Evolutionary conservation across 2,329 filamentous ascomycete genomes (phyloP), one percentile per base, ranked within the genome.

Genomic region (Verticillium klebahnii): DNA sequence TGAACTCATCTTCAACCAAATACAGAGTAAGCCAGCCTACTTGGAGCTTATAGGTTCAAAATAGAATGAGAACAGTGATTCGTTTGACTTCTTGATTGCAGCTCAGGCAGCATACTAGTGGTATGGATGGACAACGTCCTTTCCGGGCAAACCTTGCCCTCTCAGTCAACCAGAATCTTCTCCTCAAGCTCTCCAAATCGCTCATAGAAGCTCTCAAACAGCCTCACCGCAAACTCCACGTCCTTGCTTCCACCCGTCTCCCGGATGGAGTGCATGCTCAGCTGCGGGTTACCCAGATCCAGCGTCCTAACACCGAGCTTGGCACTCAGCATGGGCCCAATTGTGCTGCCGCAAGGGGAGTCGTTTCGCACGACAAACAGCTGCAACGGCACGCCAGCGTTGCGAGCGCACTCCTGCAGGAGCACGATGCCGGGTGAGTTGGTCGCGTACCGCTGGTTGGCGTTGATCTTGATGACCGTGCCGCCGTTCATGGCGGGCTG

Each of bases 351-450:
- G 75, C 95, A 99, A 59, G 90, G 87, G 4, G 90, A 95, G 74
- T 99, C 95, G 76, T 99, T 99, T 71, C 93, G 87, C 56, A 98
- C 94, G 50, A 99, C 95, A 71, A 98, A 98, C 45, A 98, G 81
- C 79, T 99, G 95, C 60, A 99, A 83, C 15, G 95, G 95, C 23
- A 98, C 93, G 29, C 87, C 88, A 19, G 84, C 85, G 37, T 82
- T 78, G 56, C 84, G 86, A 56, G 95, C 95, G 52, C 90, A 88
- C 79, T 98, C 93, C 76, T 97, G 91, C 12, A 99, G 76, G 37
- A 99, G 82, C 8, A 96, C 94, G 68, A 98, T 96, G 39, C 95
- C 95, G 1, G 95, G 95, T 0, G 92, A 92, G 80, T 97, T 98
- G 60, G 95, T 99, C 34, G 94, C 93, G 77, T 99, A 99, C 65